Base-by-base conservation (phyloP, 108 stramenopile genomes). In the Nitzschia sp. region DNA sequence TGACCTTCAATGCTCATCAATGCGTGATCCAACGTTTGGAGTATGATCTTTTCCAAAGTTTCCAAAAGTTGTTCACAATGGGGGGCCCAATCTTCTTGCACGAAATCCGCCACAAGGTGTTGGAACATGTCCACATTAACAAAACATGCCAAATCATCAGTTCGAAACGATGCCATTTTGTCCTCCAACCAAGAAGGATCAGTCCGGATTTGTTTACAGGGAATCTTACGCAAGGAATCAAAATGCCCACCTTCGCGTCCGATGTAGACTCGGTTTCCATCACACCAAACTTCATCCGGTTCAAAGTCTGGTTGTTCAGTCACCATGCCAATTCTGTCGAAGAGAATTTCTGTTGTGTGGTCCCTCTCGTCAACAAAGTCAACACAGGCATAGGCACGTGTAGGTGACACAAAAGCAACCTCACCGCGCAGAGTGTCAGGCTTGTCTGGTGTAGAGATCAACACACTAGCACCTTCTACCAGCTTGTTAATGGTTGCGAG, bases 61-160 rank as follows among this genome's bases (percentile, higher is more conserved):
- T 62, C 42, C 12, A 71, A 8, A 3, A 71, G 57, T 42, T 71
- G 43, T 12, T 40, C 21, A 50, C 82, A 83, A 14, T 71, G 83
- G 26, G 76, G 81, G 20, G 53, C 66, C 87, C 87, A 88, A 60
- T 88, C 87, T 17, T 71, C 67, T 20, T 85, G 67, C 20, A 88
- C 80, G 52, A 85, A 79, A 10, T 88, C 77, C 3, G 76, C 78
- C 17, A 88, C 83, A 54, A 88, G 76, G 52, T 75, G 56, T 59
- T 77, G 76, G 59, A 88, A 88, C 8, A 80, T 80, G 57, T 88
- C 72, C 11, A 81, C 84, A 65, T 85, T 88, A 34, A 85, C 59
- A 55, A 88, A 88, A 41, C 84, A 83, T 0, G 87, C 73, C 52
- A 88, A 71, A 38, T 88, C 82, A 58, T 88, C 84, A 2, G 87